phyloP scores from a whole-genome alignment of 2,329 filamentous ascomycete genomes.

The Botryotinia convoluta region DNA sequence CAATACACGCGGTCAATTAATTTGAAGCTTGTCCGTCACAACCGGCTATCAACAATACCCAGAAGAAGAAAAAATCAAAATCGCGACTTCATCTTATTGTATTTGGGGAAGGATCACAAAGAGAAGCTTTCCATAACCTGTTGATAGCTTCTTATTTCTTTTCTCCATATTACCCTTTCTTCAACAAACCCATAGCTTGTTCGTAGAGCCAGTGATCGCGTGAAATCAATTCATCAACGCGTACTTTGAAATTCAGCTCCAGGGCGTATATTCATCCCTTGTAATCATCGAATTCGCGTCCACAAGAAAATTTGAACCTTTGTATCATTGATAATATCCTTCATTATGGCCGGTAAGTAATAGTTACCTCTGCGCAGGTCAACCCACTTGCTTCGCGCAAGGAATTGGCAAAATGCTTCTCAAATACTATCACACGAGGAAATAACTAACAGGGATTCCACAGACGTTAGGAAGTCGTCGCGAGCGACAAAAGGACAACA shows the following conservation, averaged over 20 bases:
- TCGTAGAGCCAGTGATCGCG: conserved; percentile 39
- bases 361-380: conserved; percentile 19
- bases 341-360: conserved; percentile 60
- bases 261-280: conserved; percentile 28
- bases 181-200: conserved; percentile 33
- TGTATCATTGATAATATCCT: conserved; percentile 25
- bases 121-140: conserved; percentile 13
- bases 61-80: background rate
- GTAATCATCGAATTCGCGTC: conserved; percentile 29
- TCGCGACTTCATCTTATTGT: conserved; percentile 5
- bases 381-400: background rate
- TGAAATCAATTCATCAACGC: conserved; percentile 32
- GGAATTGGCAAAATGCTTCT: conserved; percentile 1
- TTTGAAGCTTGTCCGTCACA: background rate
- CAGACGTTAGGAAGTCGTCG: conserved; percentile 70
- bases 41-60: background rate
- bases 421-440: background rate
- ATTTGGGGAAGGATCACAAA: background rate
- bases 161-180: conserved; percentile 6
- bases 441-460: conserved; percentile 29
- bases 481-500: conserved; percentile 97
- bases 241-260: conserved; percentile 33
- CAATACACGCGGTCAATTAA: background rate
- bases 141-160: conserved; percentile 12
- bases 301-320: conserved; percentile 31